Base-by-base conservation (phyloP, 257 asterid genomes). In the Leptodermis oblonga region DNA sequence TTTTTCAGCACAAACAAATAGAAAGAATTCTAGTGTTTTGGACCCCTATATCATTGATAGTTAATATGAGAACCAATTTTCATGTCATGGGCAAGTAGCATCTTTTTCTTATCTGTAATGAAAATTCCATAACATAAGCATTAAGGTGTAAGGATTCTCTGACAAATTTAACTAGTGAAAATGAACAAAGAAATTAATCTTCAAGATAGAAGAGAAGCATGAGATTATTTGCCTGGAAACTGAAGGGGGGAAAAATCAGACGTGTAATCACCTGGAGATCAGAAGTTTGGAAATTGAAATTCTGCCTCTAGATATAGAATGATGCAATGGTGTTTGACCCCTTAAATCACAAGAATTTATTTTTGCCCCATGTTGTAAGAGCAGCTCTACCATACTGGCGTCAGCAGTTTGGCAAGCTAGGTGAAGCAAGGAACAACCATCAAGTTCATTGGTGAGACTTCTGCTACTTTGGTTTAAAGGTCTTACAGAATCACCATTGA, bases 341-440 rank as follows among this genome's bases (percentile, higher is more conserved):
- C 70, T 86, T 45, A 87, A 82, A 77, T 92, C 98, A 65, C 82
- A 67, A 58, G 83, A 68, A 73, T 81, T 81, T 39, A 87, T 62
- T 39, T 82, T 78, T 55, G 95, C 97, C 67, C 98, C 96, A 23
- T 88, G 81, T 73, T 92, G 98, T 67, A 92, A 81, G 68, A 92
- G 97, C 73, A 92, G 88, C 84, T 92, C 98, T 20, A 90, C 89
- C 98, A 88, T 90, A 79, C 91, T 86, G 67, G 86, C 69, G 77
- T 92, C 98, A 59, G 96, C 83, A 74, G 90, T 84, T 82, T 88
- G 98, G 81, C 96, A 88, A 26, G 97, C 97, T 41, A 92, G 86
- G 83, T 92, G 98, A 81, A 92, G 90, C 80, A 90, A 79, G 43
- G 98, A 83, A 73, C 92, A 86, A 4, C 92, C 96, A 62, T 87